Evolutionary conservation across 352 stramenopile species (phyloP).

Genomic region (Phytophthora citricola): DNA sequence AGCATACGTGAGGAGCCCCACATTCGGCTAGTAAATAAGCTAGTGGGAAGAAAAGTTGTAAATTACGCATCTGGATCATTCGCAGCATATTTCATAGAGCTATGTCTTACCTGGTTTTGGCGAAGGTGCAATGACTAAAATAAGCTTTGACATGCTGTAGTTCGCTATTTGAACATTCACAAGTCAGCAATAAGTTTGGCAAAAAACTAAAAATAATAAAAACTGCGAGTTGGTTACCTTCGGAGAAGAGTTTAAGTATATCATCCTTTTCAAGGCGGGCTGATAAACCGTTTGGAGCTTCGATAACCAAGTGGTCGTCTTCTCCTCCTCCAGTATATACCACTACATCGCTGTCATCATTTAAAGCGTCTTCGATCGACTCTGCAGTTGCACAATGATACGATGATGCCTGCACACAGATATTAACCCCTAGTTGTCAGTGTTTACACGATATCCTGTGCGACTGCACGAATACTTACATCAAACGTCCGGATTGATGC

Average conservation of each 20-base stretch:
- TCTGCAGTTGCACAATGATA: constrained; percentile 41
- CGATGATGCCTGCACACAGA: constrained; percentile 32
- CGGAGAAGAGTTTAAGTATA: constrained; percentile 34
- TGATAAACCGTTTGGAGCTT: constrained; percentile 44
- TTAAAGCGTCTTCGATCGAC: constrained; percentile 42
- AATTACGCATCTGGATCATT: neutral
- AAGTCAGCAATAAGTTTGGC: constrained; percentile 12
- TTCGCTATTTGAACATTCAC: constrained; percentile 17
- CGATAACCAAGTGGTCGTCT: constrained; percentile 41
- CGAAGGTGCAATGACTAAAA: constrained; percentile 45
- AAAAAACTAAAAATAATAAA: neutral
- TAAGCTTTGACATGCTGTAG: constrained; percentile 31
- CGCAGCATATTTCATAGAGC: neutral
- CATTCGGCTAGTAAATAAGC: constrained; percentile 58
- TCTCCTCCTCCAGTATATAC: constrained; percentile 52
- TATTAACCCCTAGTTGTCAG: too few species aligned
- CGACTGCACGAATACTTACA: constrained; percentile 25
- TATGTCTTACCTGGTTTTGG: constrained; percentile 35
- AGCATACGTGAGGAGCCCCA: constrained; percentile 61
- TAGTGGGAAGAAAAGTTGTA: constrained; percentile 16
- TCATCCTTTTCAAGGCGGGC: constrained; percentile 37
- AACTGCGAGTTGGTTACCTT: constrained; percentile 23
- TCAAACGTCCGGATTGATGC: constrained; percentile 48
- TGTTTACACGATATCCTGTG: constrained; percentile 1
- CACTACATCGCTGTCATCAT: constrained; percentile 41